Evolutionary conservation across 495 filamentous ascomycete species (phyloP).

Genomic region (Penicillium flavigenum): DNA sequence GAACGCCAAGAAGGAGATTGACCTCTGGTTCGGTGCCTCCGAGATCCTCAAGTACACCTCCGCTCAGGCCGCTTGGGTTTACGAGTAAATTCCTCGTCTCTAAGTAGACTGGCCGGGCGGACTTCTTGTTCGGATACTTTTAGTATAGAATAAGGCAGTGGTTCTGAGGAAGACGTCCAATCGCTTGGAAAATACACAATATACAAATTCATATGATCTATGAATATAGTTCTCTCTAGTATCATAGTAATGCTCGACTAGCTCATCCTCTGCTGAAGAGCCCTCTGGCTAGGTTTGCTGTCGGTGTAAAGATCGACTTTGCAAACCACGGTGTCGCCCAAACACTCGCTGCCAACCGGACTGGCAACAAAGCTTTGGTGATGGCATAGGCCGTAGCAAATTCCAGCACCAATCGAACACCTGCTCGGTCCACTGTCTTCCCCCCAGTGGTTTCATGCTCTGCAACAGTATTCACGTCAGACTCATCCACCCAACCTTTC

Average conservation of each 20-base stretch:
- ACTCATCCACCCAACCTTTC: slow-evolving; percentile 61
- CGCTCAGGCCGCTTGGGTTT: slow-evolving; percentile 85
- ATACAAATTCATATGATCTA: slow-evolving; percentile 25
- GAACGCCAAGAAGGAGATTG: slow-evolving; percentile 99
- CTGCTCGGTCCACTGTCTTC: slow-evolving; percentile 25
- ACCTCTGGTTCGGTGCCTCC: slow-evolving; percentile 87
- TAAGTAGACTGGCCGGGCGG: slow-evolving; percentile 21
- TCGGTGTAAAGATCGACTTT: slow-evolving; percentile 55
- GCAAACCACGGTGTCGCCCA: slow-evolving; percentile 97
- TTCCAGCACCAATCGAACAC: slow-evolving; percentile 58
- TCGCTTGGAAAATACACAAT: slow-evolving; percentile 33
- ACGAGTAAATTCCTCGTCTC: slow-evolving; percentile 63
- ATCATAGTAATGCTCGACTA: slow-evolving; percentile 2
- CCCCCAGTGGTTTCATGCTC: slow-evolving; percentile 21
- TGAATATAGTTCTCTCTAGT: slow-evolving; percentile 6
- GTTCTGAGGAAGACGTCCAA: slow-evolving; percentile 24
- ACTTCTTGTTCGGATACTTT: slow-evolving; percentile 16
- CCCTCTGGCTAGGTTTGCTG: slow-evolving; percentile 36
- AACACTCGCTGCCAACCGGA: slow-evolving; percentile 71
- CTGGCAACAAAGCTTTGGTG: slow-evolving; percentile 78
- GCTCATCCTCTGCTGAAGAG: slow-evolving; percentile 39
- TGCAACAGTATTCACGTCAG: slow-evolving; percentile 34
- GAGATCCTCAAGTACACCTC: slow-evolving; percentile 80
- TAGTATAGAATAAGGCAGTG: slow-evolving; percentile 25
- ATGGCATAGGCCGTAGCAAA: slow-evolving; percentile 87